Base-by-base conservation (phyloP, 768 basidiomycete genomes). In the Bullera alba region DNA sequence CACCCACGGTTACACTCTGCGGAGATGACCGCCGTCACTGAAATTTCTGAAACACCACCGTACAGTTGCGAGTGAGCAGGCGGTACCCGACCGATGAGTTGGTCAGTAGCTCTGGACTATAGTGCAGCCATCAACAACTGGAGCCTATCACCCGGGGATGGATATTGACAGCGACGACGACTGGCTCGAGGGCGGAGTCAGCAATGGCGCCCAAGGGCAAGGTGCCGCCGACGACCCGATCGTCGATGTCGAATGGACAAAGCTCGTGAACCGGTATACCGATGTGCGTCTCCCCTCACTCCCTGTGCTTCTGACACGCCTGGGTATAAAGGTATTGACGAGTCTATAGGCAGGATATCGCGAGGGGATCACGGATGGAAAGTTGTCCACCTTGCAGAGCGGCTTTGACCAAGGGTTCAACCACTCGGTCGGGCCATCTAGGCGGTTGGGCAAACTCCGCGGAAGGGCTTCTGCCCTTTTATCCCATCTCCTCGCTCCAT, bases 341-440 rank as follows among this genome's bases (percentile, higher is more conserved):
- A 25, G n/a, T 37, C 35, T 16, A 16, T 14, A 95, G 93, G 82
- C 82, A 16, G 93, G 93, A 2, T 96, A 96, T 65, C 82, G 93
- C n/a, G 92, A 96, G 74, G 93, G 93, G 5, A 93, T 97, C 61
- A 86, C 83, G 0, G 82, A 84, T 3, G 93, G 93, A 2, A 97
- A 96, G 70, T 85, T 92, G 68, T 77, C 79, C 0, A 83, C 83
- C 2, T 77, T 96, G 1, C 93, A 99, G 63, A 76, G 82, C 56
- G 93, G 93, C 0, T 97, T 99, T 63, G 88, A 99, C 71, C 75
- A 77, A 2, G 90, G 87, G 1, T 96, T 88, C 63, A 82, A 83
- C 0, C 21, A 23, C 0, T 60, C 63, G 29, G 70, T 74, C 14
- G 85, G 86, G 0, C 71, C 85, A 15, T 89, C 91, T 0, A 80